phyloP scores from a whole-genome alignment of 768 basidiomycete genomes.

The Lactarius trivialis region DNA sequence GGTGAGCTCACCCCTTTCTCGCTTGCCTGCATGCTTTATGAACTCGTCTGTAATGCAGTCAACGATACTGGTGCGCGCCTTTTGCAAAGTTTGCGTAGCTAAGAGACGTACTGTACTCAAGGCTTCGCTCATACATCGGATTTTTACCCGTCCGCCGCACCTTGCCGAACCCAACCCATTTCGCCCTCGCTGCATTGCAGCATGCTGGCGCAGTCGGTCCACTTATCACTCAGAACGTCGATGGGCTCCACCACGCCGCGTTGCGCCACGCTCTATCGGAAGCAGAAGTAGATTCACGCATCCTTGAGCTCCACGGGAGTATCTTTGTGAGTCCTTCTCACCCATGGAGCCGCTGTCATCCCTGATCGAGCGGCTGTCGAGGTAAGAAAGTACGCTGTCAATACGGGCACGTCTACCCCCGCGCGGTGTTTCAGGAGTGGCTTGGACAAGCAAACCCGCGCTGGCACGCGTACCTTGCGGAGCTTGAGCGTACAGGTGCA shows the following conservation, averaged over 20 bases:
- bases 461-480: conserved; percentile 67
- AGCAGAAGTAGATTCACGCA: conserved; percentile 34
- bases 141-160: conserved; percentile 82
- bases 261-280: conserved; percentile 40
- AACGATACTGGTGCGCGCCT: conserved; percentile 69
- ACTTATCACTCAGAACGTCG: conserved; percentile 89
- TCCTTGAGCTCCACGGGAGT: conserved; percentile 86
- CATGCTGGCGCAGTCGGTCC: conserved; percentile 51
- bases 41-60: conserved; percentile 37
- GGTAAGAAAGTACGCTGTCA: conserved; percentile 69
- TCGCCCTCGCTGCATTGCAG: conserved; percentile 77
- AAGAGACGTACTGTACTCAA: conserved; percentile 6
- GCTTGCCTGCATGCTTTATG: background rate
- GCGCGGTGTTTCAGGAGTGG: conserved; percentile 67
- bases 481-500: conserved; percentile 49
- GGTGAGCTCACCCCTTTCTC: conserved; percentile 38
- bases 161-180: conserved; percentile 84
- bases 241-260: conserved; percentile 87
- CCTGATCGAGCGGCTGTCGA: background rate
- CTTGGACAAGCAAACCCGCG: conserved; percentile 68
- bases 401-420: conserved; percentile 59
- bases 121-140: conserved; percentile 74
- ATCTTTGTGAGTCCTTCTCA: conserved; percentile 51
- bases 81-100: background rate
- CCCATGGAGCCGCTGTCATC: background rate